A percentile compares a stretch with the other conserved stretches of the same genome.
These are phyloP conservation scores for Cucurbita argyrosperma DNA, from an alignment of 306 rosid genomes.

Conservation along the genomic window DNA sequence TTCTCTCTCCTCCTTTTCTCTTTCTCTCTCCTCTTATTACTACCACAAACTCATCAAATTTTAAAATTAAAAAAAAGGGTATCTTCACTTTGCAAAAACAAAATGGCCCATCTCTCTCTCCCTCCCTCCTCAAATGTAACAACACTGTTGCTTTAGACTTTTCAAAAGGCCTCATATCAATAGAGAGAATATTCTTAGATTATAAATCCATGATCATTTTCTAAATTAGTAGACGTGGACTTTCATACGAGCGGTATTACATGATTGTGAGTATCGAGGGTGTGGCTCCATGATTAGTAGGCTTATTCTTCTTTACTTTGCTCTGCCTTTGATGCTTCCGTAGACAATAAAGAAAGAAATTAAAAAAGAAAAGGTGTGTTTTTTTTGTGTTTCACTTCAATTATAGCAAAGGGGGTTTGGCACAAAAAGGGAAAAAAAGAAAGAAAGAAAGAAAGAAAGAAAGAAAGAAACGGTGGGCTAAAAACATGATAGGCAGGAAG, in stretches of 20 bases:
- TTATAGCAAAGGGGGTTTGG: background rate
- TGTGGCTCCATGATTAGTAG: background rate
- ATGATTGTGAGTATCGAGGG: background rate
- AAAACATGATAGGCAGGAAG: background rate
- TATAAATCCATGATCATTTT: too few relatives aligned
- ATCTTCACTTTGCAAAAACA: background rate
- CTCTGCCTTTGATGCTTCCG: background rate
- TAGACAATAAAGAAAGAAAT: background rate
- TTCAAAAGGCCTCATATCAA: too few relatives aligned
- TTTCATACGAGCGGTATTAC: too few relatives aligned
- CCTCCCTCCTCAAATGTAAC: too few relatives aligned
- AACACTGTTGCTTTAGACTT: too few relatives aligned
- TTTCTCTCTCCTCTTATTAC: background rate
- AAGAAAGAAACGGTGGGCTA: background rate
- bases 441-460: background rate
- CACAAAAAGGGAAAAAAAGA: background rate
- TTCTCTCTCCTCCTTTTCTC: background rate
- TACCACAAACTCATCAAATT: too few relatives aligned
- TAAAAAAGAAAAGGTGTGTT: background rate
- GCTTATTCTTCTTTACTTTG: background rate
- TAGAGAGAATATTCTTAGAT: too few relatives aligned
- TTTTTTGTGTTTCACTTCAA: constrained; percentile 1
- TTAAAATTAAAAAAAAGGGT: background rate
- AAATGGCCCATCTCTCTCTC: background rate
- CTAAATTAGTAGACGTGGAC: too few relatives aligned